Evolutionary conservation across 1,139 yeast genomes (phyloP), one percentile per base, ranked within the genome.

Genomic region (Pichia sp.): DNA sequence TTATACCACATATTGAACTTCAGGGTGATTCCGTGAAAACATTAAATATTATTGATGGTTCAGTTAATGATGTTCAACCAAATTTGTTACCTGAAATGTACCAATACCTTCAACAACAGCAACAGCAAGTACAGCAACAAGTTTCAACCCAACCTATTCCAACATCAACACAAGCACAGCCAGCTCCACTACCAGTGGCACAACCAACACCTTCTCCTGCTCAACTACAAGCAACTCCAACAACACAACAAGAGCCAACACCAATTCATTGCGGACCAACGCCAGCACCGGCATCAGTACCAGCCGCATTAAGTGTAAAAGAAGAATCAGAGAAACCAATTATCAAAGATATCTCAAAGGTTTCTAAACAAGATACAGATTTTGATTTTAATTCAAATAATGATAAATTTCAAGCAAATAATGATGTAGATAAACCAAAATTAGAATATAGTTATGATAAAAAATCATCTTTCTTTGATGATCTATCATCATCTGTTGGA

Each of bases 21-120:
- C 79, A 94, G 57, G 98, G 98, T 38, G 80, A 88, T 36, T 97
- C 90, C 60, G 97, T 92, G 38, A 85, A 87, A 68, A 96, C 87
- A 62, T 74, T 92, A 66, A 80, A 82, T 55, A 95, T 92, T 53
- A 74, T 90, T 60, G 97, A 88, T 55, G 72, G 72, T 30, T 77
- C 82, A 11, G 69, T 76, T 50, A 79, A 76, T 32, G 74, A 77
- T 50, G 80, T 77, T 27, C 66, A 69, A 53, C 77, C 83, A 0
- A 59, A 56, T 11, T 22, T 48, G 15, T 44, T 50, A 25, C 51
- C 67, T 7, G 51, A 53, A 23, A 45, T 53, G 45, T 18, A 30
- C n/a, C 44, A 32, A 22, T 46, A 6, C 13, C 42, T 39, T n/a
- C 42, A 36, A 30, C 41, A 12, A 16, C 45, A 35, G 36, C 37